Conservation (phyloP, 371 early-diverging fungal species). For the Sanchytrium tribonematis region DNA sequence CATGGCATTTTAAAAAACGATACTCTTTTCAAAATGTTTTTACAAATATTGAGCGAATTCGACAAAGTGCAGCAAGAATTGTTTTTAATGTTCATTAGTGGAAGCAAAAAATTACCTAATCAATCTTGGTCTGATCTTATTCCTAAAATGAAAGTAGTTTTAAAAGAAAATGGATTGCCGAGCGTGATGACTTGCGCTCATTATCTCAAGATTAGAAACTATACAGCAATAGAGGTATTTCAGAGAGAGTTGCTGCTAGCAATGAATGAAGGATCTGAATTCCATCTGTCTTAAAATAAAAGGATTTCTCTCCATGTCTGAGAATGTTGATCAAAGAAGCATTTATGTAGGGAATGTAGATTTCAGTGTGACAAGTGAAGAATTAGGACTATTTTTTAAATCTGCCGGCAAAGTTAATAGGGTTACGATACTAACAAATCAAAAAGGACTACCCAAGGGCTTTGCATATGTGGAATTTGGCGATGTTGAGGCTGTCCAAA, state of each 20-base stretch:
- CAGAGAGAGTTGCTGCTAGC: constrained; percentile 31
- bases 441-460: constrained; percentile 31
- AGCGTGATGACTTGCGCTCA: constrained; percentile 89
- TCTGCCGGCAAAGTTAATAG: not conserved
- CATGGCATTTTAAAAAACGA: not conserved
- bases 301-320: constrained; percentile 1
- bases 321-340: not conserved
- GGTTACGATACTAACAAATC: not conserved
- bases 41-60: constrained; percentile 34
- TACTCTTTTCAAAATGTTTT: not conserved
- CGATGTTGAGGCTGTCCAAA: constrained; percentile 41
- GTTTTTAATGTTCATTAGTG: constrained; percentile 68
- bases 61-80: constrained; percentile 28
- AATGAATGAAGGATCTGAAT: constrained; percentile 56
- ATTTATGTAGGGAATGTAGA: not conserved
- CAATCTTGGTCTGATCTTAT: not conserved
- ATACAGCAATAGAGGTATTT: constrained; percentile 37
- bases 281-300: constrained; percentile 45
- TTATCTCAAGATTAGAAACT: constrained; percentile 70
- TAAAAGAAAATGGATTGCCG: constrained; percentile 21
- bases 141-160: not conserved
- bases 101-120: constrained; percentile 52
- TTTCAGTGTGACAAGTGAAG: not conserved
- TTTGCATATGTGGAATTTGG: constrained; percentile 80
- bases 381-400: not conserved